A percentile compares a stretch with the other conserved stretches of the same genome.
phyloP scores from a whole-genome alignment of 495 filamentous ascomycete genomes.

The Bombardia bombarda region DNA sequence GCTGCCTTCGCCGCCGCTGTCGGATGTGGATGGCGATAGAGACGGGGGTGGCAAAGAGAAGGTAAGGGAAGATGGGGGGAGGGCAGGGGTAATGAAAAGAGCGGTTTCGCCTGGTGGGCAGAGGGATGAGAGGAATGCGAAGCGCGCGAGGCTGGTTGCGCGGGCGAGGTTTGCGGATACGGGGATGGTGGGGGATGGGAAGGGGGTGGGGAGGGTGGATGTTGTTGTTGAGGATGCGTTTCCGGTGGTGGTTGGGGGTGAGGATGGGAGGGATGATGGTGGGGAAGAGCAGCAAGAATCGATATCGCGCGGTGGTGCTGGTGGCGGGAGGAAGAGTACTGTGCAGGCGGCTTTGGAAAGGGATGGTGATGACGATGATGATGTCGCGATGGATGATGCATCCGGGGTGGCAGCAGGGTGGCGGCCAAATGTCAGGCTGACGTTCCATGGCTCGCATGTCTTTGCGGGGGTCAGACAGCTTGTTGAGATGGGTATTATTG shows the following conservation, averaged over 20 bases:
- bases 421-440: slow-evolving; percentile 52
- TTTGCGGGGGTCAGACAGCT: slow-evolving; percentile 71
- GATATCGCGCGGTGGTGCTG: too few species aligned
- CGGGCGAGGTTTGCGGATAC: slow-evolving; percentile 48
- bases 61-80: neutral
- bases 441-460: slow-evolving; percentile 69
- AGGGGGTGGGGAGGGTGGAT: slow-evolving; percentile 53
- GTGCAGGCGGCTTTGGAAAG: neutral
- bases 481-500: slow-evolving; percentile 63
- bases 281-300: slow-evolving; percentile 12
- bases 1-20: slow-evolving; percentile 27
- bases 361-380: slow-evolving; percentile 17
- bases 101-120: slow-evolving; percentile 13
- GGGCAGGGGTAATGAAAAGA: neutral
- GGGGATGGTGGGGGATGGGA: slow-evolving; percentile 42
- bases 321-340: neutral
- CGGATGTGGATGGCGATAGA: slow-evolving; percentile 11
- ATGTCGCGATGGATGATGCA: slow-evolving; percentile 22
- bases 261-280: slow-evolving; percentile 23
- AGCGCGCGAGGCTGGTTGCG: slow-evolving; percentile 39
- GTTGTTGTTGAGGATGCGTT: slow-evolving; percentile 50
- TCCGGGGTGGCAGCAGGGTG: too few species aligned
- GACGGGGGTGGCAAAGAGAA: neutral
- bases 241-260: slow-evolving; percentile 17
- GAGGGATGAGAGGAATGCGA: slow-evolving; percentile 27